Percentiles rank a stretch among this genome's conserved stretches.
Evolutionary conservation across 1,284 basidiomycete species (phyloP).

Genomic region (Paramarasmius palmivorus): DNA sequence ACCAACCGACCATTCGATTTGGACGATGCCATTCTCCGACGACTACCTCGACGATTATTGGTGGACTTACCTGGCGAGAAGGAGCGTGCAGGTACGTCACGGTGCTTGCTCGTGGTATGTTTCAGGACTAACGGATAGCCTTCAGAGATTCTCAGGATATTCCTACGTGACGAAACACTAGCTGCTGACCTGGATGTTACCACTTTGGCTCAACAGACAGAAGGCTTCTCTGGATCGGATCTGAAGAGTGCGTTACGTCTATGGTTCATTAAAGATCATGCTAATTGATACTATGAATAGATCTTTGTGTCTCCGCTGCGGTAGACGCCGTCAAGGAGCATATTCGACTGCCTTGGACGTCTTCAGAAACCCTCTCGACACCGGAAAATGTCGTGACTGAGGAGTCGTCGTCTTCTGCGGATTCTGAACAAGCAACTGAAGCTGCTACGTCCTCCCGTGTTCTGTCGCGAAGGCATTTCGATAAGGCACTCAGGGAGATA

Average conservation of each 20-base stretch:
- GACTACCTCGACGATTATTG: slow-evolving; percentile 79
- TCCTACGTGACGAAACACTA: slow-evolving; percentile 78
- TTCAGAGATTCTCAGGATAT: slow-evolving; percentile 82
- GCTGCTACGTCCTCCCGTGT: slow-evolving; percentile 31
- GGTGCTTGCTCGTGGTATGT: background rate
- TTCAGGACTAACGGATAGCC: slow-evolving; percentile 11
- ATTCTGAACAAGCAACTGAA: background rate
- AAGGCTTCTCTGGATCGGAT: slow-evolving; percentile 91
- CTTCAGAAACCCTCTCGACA: slow-evolving; percentile 15
- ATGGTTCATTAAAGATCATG: slow-evolving; percentile 15
- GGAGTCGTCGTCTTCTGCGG: background rate
- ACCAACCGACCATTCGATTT: slow-evolving; percentile 89
- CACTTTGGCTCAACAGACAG: slow-evolving; percentile 71
- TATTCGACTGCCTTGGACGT: slow-evolving; percentile 74
- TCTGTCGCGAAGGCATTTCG: slow-evolving; percentile 68
- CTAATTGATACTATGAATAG: slow-evolving; percentile 39
- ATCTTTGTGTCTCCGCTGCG: slow-evolving; percentile 88
- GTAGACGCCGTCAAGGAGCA: slow-evolving; percentile 86
- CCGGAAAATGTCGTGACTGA: slow-evolving; percentile 3
- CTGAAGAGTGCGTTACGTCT: slow-evolving; percentile 71
- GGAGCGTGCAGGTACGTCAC: slow-evolving; percentile 72
- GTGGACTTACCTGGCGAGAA: slow-evolving; percentile 84
- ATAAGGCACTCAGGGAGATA: slow-evolving; percentile 82
- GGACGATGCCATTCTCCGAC: slow-evolving; percentile 83
- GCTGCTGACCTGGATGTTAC: slow-evolving; percentile 67